Base-by-base conservation (phyloP, 768 basidiomycete genomes). In the Podaxis carcinomalis region DNA sequence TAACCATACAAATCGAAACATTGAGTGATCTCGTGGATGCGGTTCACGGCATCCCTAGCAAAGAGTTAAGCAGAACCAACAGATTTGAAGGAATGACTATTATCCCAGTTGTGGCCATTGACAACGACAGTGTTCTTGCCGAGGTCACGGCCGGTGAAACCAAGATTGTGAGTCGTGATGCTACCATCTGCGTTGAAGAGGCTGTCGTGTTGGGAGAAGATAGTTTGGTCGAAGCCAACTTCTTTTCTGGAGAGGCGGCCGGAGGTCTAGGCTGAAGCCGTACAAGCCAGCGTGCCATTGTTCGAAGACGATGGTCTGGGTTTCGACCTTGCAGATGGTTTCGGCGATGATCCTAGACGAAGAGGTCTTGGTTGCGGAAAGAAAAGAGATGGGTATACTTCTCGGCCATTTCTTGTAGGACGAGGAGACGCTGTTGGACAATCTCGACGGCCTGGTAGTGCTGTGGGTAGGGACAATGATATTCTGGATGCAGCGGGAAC, bases 311-410 rank as follows among this genome's bases (percentile, higher is more conserved):
- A 79, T 73, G 59, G 73, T 74, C 65, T 83, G 81, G 25, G 75
- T 74, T 62, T 83, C 81, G 50, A 82, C 80, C 54, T 81, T 78
- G 65, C 81, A 83, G 56, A 80, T 73, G 51, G 76, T 74, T 67
- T 81, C 77, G 36, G 74, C 72, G 64, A 80, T 75, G 67, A 80
- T 75, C 68, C 79, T 80, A 19, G 28, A 9, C 60, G 44, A 21
- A 21, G 3, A 51, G 50, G 25, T 46, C n/a, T 56, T 32, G 54
- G 46, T 36, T 28, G 21, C n/a, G 11, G 19, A 4, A 35, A 32
- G 16, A 5, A 6, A 36, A 37, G 7, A 59, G 21, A n/a, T 47
- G n/a, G 40, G 46, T 67, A 62, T 56, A 79, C 79, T 70, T 74
- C 70, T 80, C 80, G 40, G 77, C 78, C 71, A 80, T 75, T 68